A percentile compares a stretch with the other conserved stretches of the same genome.
Evolutionary conservation across 2,329 filamentous ascomycete species (phyloP).

Genomic region (Fonsecaea pedrosoi): DNA sequence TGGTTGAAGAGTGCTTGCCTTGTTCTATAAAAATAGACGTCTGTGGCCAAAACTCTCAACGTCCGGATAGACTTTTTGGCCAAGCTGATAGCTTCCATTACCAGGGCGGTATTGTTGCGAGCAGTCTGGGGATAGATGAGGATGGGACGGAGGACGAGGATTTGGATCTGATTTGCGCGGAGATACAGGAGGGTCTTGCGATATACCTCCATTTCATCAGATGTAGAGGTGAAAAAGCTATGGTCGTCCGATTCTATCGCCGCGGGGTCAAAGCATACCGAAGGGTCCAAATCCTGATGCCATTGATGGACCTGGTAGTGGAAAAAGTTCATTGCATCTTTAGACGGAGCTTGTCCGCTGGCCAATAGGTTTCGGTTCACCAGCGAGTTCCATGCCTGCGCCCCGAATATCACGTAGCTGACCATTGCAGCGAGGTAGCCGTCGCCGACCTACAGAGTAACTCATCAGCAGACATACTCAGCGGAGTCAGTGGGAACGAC

Average conservation of each 20-base stretch:
- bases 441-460: not conserved
- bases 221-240: constrained; percentile 7
- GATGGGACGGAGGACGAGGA: constrained; percentile 22
- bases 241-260: constrained; percentile 19
- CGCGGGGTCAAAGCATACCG: constrained; percentile 15
- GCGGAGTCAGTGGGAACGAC: not conserved
- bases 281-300: constrained; percentile 18
- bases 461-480: not conserved
- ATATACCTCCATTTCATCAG: constrained; percentile 15
- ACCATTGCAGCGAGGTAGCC: constrained; percentile 22
- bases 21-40: constrained; percentile 17
- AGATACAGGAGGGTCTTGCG: constrained; percentile 21
- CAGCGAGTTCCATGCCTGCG: constrained; percentile 22
- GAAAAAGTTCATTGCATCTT: constrained; percentile 15
- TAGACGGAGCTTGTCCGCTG: constrained; percentile 12
- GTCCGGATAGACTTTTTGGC: constrained; percentile 20
- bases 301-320: constrained; percentile 23
- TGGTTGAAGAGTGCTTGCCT: constrained; percentile 24
- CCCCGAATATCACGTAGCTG: constrained; percentile 19
- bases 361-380: constrained; percentile 15
- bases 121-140: constrained; percentile 23
- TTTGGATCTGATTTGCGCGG: constrained; percentile 22
- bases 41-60: constrained; percentile 1
- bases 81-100: constrained; percentile 16
- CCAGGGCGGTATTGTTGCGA: constrained; percentile 5